Evolutionary conservation across 345 rosid genomes (phyloP).

Genomic region (Brassica napus): Da-Ae NC_063451.1:2112001-2112500

Average conservation of each 20-base stretch:
- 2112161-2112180: slow-evolving; percentile 83
- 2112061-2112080: slow-evolving; percentile 23
- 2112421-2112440: not conserved
- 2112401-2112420: not conserved
- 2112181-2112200: slow-evolving; percentile 48
- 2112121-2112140: not conserved
- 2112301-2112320: not conserved
- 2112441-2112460: slow-evolving; percentile 23
- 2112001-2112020: slow-evolving; percentile 63
- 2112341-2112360: slow-evolving; percentile 10
- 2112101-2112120: not conserved
- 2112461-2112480: slow-evolving; percentile 32
- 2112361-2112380: not conserved
- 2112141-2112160: slow-evolving; percentile 89
- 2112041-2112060: slow-evolving; percentile 66
- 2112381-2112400: not conserved
- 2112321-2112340: not conserved
- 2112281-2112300: not conserved
- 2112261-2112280: slow-evolving; percentile 78
- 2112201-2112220: slow-evolving; percentile 44
- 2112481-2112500: slow-evolving; percentile 85
- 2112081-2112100: not conserved
- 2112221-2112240: slow-evolving; percentile 65
- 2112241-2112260: slow-evolving; percentile 63
- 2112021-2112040: slow-evolving; percentile 82